These are phyloP conservation scores for Hypoxylon sp. DNA, from an alignment of 2,329 filamentous ascomycete genomes.

Conservation along the genomic window DNA sequence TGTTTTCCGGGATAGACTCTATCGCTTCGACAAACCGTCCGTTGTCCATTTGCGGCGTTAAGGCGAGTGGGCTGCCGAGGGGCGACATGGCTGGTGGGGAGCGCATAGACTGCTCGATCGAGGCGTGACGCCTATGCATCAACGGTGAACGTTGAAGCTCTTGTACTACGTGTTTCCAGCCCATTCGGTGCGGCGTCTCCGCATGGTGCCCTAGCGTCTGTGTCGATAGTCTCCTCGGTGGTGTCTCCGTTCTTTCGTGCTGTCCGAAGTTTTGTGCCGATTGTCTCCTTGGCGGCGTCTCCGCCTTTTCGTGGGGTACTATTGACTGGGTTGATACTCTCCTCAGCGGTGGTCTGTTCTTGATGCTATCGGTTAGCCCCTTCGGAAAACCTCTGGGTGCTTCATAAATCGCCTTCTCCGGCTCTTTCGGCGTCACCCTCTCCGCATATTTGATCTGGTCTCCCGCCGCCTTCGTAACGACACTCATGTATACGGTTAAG, in stretches of 20 bases:
- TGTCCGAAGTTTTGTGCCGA: slow-evolving; percentile 65
- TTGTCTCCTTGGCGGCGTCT: slow-evolving; percentile 65
- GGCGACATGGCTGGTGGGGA: slow-evolving; percentile 56
- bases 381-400: slow-evolving; percentile 56
- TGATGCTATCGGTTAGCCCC: slow-evolving; percentile 62
- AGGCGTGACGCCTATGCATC: slow-evolving; percentile 74
- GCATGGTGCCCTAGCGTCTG: slow-evolving; percentile 60
- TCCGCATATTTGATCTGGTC: slow-evolving; percentile 55
- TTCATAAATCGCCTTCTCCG: slow-evolving; percentile 51
- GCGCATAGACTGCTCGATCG: slow-evolving; percentile 71
- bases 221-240: slow-evolving; percentile 69
- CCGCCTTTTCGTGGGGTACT: slow-evolving; percentile 64
- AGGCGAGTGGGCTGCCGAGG: slow-evolving; percentile 44
- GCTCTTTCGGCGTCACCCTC: slow-evolving; percentile 48
- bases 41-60: slow-evolving; percentile 39
- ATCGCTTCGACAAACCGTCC: slow-evolving; percentile 34
- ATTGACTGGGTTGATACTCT: slow-evolving; percentile 64
- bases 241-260: slow-evolving; percentile 61
- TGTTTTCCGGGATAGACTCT: slow-evolving; percentile 35
- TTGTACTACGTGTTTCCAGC: slow-evolving; percentile 75
- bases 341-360: slow-evolving; percentile 65
- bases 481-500: slow-evolving; percentile 74
- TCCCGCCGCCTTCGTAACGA: slow-evolving; percentile 62
- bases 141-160: slow-evolving; percentile 74
- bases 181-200: slow-evolving; percentile 62